phyloP scores from a whole-genome alignment of 768 basidiomycete species.

The Xerocomellus chrysenteron region DNA sequence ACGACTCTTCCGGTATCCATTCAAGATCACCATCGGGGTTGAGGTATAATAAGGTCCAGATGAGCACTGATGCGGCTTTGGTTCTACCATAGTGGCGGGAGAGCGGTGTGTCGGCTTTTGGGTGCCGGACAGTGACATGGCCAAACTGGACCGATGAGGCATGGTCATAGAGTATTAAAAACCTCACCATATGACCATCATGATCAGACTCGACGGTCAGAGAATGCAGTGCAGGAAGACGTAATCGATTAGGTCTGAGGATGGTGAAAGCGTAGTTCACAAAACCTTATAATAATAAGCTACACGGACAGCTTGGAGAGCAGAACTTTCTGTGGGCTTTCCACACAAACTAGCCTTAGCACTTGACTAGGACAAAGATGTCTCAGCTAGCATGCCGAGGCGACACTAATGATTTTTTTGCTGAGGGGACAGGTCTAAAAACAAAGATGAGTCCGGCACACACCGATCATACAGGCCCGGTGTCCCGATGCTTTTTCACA shows the following conservation, averaged over 20 bases:
- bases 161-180: background rate
- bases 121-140: background rate
- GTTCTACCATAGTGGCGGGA: background rate
- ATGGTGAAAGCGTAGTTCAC: background rate
- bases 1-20: background rate
- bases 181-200: background rate
- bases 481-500: too few relatives aligned
- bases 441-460: too few relatives aligned
- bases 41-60: background rate
- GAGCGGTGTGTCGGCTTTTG: conserved; percentile 15
- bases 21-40: background rate
- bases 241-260: background rate
- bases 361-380: too few relatives aligned
- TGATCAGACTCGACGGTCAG: background rate
- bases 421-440: too few relatives aligned
- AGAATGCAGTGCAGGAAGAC: background rate
- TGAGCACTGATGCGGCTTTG: too few relatives aligned
- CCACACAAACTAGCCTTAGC: too few relatives aligned
- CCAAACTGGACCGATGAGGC: conserved; percentile 1
- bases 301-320: background rate
- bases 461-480: too few relatives aligned
- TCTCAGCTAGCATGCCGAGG: too few relatives aligned
- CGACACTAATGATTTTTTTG: too few relatives aligned
- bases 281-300: too few relatives aligned
- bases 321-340: background rate